A percentile compares a stretch with the other conserved stretches of the same genome.
Evolutionary conservation across 805 yeast species (phyloP).

Genomic region (Saccharomycopsis fibuligera): DNA sequence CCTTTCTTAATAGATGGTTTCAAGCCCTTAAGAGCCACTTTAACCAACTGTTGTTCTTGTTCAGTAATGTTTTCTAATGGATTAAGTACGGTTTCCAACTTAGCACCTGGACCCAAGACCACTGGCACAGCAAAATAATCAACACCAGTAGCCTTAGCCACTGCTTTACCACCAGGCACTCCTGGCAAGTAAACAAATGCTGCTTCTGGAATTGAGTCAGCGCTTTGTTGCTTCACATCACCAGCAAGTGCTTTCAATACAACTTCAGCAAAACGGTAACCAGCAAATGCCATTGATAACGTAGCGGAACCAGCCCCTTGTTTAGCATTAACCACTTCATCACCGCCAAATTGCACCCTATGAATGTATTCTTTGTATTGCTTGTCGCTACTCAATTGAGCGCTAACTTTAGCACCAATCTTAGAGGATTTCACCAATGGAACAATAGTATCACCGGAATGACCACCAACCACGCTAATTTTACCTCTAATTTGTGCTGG

Average conservation of each 20-base stretch:
- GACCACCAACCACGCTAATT: slow-evolving; percentile 79
- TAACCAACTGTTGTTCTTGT: slow-evolving; percentile 47
- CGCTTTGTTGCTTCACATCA: slow-evolving; percentile 22
- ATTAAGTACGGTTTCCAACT: slow-evolving; percentile 44
- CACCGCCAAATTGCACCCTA: slow-evolving; percentile 84
- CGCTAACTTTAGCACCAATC: slow-evolving; percentile 30
- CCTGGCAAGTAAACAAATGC: slow-evolving; percentile 52
- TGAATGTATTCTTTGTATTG: slow-evolving; percentile 58
- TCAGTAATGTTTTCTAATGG: slow-evolving; percentile 38
- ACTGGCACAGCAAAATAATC: slow-evolving; percentile 61
- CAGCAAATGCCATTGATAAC: slow-evolving; percentile 81
- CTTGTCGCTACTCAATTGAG: slow-evolving; percentile 33
- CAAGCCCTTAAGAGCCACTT: slow-evolving; percentile 48
- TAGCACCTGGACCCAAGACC: slow-evolving; percentile 44
- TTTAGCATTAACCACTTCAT: slow-evolving; percentile 81
- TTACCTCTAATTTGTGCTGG: slow-evolving; percentile 25
- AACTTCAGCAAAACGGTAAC: slow-evolving; percentile 64
- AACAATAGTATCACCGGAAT: slow-evolving; percentile 77
- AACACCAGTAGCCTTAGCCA: slow-evolving; percentile 34
- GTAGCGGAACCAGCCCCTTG: slow-evolving; percentile 83
- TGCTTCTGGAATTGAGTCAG: slow-evolving; percentile 23
- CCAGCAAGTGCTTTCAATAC: slow-evolving; percentile 49
- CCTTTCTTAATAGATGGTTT: slow-evolving; percentile 55
- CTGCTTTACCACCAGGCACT: slow-evolving; percentile 39
- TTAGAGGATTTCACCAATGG: slow-evolving; percentile 58